Percentiles rank a stretch among this genome's conserved stretches.
These are phyloP conservation scores for Clarkia xantiana DNA, from an alignment of 345 rosid genomes.

Conservation along the genomic window DNA sequence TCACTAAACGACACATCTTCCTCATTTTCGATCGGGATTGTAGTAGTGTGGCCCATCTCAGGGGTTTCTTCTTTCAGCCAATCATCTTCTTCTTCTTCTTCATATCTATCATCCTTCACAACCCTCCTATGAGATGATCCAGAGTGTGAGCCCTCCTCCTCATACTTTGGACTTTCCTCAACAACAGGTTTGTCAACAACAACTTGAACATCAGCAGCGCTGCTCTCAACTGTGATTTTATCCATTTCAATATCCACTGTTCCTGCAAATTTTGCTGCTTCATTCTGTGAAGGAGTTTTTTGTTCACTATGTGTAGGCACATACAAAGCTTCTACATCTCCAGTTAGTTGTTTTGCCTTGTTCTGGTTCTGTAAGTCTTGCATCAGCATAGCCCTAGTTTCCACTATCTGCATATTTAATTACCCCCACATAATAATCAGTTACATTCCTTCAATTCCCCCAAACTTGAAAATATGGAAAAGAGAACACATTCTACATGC, in stretches of 20 bases:
- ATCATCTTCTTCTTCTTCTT: constrained; percentile 68
- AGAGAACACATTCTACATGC: too few relatives aligned
- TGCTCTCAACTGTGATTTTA: constrained; percentile 34
- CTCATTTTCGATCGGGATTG: constrained; percentile 42
- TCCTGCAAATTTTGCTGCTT: constrained; percentile 18
- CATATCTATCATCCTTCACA: constrained; percentile 28
- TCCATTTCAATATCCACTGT: constrained; percentile 30
- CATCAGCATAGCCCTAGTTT: constrained; percentile 63
- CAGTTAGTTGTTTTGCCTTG: constrained; percentile 6
- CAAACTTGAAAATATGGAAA: too few relatives aligned
- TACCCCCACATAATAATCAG: neutral
- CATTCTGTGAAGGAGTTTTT: constrained; percentile 23
- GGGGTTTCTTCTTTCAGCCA: constrained; percentile 77
- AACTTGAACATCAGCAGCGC: constrained; percentile 24
- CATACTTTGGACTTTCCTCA: constrained; percentile 35
- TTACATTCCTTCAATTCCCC: neutral
- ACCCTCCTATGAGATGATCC: constrained; percentile 23
- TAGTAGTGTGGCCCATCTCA: constrained; percentile 29
- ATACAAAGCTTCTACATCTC: constrained; percentile 14
- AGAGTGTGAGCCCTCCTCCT: constrained; percentile 11
- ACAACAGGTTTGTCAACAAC: constrained; percentile 65
- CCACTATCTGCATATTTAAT: constrained; percentile 47
- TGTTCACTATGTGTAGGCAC: constrained; percentile 27
- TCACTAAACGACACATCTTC: constrained; percentile 98
- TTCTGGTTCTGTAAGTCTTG: constrained; percentile 31